Conservation (phyloP, 1,284 basidiomycete genomes). For the Cryptococcus floricola region DNA sequence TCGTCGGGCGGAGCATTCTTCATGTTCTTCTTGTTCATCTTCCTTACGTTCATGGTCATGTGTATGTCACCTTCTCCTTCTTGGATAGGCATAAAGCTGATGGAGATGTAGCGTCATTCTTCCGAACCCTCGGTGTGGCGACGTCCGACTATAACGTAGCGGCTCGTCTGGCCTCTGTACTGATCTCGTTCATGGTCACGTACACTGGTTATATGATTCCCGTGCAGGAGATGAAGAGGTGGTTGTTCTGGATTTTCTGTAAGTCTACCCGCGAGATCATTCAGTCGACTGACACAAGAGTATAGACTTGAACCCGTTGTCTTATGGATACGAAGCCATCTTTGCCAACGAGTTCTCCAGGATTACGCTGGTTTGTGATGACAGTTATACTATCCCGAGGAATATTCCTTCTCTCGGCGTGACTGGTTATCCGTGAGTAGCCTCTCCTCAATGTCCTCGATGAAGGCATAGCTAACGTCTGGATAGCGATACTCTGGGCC, state of each 20-base stretch:
- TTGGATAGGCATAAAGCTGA: not conserved
- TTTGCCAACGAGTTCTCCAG: constrained; percentile 83
- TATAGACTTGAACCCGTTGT: constrained; percentile 60
- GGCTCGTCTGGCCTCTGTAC: constrained; percentile 52
- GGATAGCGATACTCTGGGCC: constrained; percentile 37
- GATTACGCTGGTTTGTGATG: constrained; percentile 65
- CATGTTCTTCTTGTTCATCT: constrained; percentile 47
- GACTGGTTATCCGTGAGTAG: constrained; percentile 62
- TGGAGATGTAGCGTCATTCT: constrained; percentile 14
- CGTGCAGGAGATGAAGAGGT: constrained; percentile 72
- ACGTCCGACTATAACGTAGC: constrained; percentile 53
- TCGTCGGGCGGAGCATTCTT: constrained; percentile 43
- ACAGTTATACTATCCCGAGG: constrained; percentile 64
- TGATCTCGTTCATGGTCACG: constrained; percentile 52
- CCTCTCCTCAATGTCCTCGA: not conserved
- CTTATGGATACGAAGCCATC: constrained; percentile 72
- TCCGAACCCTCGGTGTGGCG: constrained; percentile 52
- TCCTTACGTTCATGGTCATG: constrained; percentile 51
- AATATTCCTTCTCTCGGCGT: constrained; percentile 58
- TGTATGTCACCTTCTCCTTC: constrained; percentile 45
- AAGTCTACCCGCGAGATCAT: constrained; percentile 1
- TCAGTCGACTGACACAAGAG: not conserved
- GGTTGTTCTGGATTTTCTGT: constrained; percentile 73
- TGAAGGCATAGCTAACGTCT: not conserved
- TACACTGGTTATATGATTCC: constrained; percentile 49